A percentile compares a stretch with the other conserved stretches of the same genome.
Conservation (phyloP, 176 grass and related monocot genomes). For the Oryza glumipatula region DNA sequence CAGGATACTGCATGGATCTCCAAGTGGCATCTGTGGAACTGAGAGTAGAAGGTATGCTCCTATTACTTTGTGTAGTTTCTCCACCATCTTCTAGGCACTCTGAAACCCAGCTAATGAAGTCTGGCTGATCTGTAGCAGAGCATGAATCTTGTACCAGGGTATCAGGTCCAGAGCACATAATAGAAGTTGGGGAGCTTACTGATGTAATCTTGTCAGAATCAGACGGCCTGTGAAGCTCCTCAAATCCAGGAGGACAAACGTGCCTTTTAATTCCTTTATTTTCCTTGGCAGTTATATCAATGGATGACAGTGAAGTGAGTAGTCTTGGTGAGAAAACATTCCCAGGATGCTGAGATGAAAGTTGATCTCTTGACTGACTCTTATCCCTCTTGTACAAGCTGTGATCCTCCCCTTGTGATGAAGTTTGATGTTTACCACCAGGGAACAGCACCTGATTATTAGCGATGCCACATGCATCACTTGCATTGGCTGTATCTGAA, state of each 20-base stretch:
- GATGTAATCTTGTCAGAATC: constrained; percentile 31
- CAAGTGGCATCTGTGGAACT: constrained; percentile 22
- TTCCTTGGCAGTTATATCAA: constrained; percentile 18
- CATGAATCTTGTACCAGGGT: constrained; percentile 22
- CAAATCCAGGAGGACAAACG: constrained; percentile 49
- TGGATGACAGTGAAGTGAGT: constrained; percentile 32
- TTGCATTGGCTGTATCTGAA: constrained; percentile 35
- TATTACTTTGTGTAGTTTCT: constrained; percentile 30
- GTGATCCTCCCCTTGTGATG: constrained; percentile 30
- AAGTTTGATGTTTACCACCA: constrained; percentile 38
- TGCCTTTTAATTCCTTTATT: constrained; percentile 42
- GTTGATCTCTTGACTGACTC: constrained; percentile 11
- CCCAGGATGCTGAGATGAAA: constrained; percentile 25
- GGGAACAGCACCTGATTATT: constrained; percentile 16
- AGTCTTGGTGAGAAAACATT: constrained; percentile 28
- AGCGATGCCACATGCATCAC: constrained; percentile 4
- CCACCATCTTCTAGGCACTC: constrained; percentile 48
- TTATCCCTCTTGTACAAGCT: constrained; percentile 16
- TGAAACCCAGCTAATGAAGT: constrained; percentile 41
- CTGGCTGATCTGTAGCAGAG: constrained; percentile 31
- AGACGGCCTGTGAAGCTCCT: constrained; percentile 31
- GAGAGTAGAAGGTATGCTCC: constrained; percentile 27
- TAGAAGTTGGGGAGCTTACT: constrained; percentile 27
- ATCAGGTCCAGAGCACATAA: constrained; percentile 31
- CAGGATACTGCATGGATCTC: constrained; percentile 15